Evolutionary conservation across 441 rosid species (phyloP).

Genomic region (Gossypium davidsonii): DNA sequence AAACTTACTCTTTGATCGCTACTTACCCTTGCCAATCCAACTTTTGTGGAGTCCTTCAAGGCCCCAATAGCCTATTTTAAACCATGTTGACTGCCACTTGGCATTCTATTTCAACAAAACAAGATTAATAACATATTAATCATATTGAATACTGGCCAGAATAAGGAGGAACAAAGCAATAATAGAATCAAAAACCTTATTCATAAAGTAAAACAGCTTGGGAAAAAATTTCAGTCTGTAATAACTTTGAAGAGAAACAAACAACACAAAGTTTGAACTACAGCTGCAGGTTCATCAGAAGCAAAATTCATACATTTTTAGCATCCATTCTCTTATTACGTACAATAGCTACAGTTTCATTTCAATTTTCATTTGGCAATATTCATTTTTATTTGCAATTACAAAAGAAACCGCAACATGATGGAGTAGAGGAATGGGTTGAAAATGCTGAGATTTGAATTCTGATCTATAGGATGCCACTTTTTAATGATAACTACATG

Average conservation of each 20-base stretch:
- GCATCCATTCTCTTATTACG: background rate
- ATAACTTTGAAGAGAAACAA: background rate
- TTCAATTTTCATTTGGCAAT: background rate
- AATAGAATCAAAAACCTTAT: background rate
- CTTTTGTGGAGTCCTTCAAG: conserved; percentile 40
- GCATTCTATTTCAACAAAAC: conserved; percentile 30
- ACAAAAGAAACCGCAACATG: too few relatives aligned
- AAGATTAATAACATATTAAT: background rate
- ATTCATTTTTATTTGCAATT: background rate
- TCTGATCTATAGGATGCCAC: too few relatives aligned
- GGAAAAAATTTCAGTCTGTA: background rate
- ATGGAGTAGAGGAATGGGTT: too few relatives aligned
- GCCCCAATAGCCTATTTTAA: conserved; percentile 33
- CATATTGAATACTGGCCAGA: background rate
- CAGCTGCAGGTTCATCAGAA: background rate
- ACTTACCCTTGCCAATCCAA: conserved; percentile 34
- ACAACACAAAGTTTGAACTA: background rate
- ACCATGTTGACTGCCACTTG: conserved; percentile 25
- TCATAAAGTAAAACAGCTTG: background rate
- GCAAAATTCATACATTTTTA: background rate
- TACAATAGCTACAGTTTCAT: background rate
- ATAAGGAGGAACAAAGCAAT: too few relatives aligned
- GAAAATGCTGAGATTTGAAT: too few relatives aligned
- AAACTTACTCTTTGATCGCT: conserved; percentile 32
- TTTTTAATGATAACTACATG: background rate